Conservation (phyloP, 2,329 filamentous ascomycete species). For the Pseudodiploospora longispora region DNA sequence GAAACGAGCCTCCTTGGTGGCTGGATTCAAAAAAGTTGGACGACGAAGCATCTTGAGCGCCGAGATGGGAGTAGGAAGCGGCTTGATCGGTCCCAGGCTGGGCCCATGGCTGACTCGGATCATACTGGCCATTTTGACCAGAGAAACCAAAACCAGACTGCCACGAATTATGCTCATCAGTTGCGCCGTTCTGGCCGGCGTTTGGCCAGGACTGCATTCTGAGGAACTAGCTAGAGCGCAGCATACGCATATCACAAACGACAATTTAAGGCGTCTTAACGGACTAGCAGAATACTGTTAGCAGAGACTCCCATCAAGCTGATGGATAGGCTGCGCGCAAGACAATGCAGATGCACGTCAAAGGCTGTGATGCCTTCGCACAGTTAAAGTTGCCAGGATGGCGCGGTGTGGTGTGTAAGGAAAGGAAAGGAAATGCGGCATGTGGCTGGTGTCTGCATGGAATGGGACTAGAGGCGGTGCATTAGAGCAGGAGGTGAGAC, state of each 20-base stretch:
- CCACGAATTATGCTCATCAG: conserved; percentile 27
- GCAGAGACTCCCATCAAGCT: too few relatives aligned
- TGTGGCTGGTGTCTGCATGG: conserved; percentile 14
- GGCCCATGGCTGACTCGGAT: conserved; percentile 30
- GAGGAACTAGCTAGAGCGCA: conserved; percentile 12
- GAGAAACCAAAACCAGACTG: conserved; percentile 25
- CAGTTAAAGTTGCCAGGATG: too few relatives aligned
- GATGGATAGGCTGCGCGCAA: too few relatives aligned
- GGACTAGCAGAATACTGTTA: too few relatives aligned
- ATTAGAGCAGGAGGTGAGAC: conserved; percentile 7
- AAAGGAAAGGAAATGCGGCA: conserved; percentile 10
- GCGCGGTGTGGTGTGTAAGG: conserved; percentile 5
- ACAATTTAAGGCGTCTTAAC: conserved; percentile 13
- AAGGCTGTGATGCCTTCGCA: too few relatives aligned
- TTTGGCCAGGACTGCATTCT: conserved; percentile 35
- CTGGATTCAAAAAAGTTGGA: conserved; percentile 28
- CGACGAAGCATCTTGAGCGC: conserved; percentile 21
- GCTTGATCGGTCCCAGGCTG: conserved; percentile 27
- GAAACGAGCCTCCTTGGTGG: conserved; percentile 24
- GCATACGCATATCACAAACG: conserved; percentile 14
- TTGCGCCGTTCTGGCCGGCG: conserved; percentile 27
- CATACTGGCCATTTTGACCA: conserved; percentile 28
- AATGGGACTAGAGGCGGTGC: conserved; percentile 11
- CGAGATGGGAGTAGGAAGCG: conserved; percentile 23
- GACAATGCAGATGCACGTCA: too few relatives aligned